Evolutionary conservation across 1,284 basidiomycete genomes (phyloP), one percentile per base, ranked within the genome.

Genomic region (Lignosus rhinocerotis): DNA sequence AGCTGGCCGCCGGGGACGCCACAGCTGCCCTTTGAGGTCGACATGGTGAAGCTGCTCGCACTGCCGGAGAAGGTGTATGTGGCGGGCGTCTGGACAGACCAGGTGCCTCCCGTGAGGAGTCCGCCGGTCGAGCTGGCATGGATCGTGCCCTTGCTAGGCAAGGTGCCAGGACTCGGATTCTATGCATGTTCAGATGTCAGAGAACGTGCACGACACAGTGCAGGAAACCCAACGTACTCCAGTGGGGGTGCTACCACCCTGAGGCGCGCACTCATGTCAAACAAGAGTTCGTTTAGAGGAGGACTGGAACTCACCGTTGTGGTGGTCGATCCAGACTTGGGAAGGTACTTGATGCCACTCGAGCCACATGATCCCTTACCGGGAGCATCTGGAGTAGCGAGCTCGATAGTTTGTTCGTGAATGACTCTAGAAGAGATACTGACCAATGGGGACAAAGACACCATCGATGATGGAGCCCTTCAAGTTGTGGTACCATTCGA

Each of bases 401-500:
- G 25, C 30, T 51, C 1, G 42, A 30, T 25, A 17, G 5, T 16
- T 2, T n/a, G 36, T n/a, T n/a, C 6, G 16, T 8, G 12, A 9
- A 21, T 11, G 10, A 25, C 14, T 25, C 1, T 30, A 19, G 39
- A 21, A 16, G 16, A 17, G 14, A 38, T 11, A 70, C 78, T 51
- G 60, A 89, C 87, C 67, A 51, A 88, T 87, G 2, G 80, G 77
- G 36, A 83, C 73, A 63, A 90, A 89, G 1, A 67, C 67, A 5
- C 89, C 89, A 62, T 89, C 86, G 44, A 90, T 79, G 46, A 85
- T 65, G 11, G 86, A 88, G 21, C 88, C 88, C 65, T 80, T 75
- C 56, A 90, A 61, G 65, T 88, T 80, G 76, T 85, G 90, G 70
- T 88, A 90, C 78, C 82, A 90, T 56, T 78, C 80, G 53, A 87